Evolutionary conservation across 1,284 basidiomycete species (phyloP), one percentile per base, ranked within the genome.

Genomic region (Ustilago crameri): DNA sequence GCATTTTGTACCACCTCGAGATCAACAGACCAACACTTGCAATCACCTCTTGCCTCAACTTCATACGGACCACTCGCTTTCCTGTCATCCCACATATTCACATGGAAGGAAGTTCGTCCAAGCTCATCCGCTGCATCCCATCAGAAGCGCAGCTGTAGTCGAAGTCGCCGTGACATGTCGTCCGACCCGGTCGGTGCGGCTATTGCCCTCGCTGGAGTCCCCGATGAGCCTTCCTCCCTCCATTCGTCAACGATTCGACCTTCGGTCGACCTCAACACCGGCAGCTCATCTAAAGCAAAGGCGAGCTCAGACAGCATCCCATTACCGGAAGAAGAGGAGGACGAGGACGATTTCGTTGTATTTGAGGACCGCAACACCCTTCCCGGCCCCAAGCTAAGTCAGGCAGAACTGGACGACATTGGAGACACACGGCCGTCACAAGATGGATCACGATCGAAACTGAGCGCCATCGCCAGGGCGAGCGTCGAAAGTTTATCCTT

Each of bases 281-380:
- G 22, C 9, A 44, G 23, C 23, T 17, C 37, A 18, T 9, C 51
- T 30, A 44, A 49, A 18, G n/a, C 47, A 15, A 56, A 61, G 52
- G 49, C 52, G 26, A 70, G 60, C 53, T 61, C 53, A 26, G 60
- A 72, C 34, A 58, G 64, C 54, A 57, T 59, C 15, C 58, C 42
- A 9, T n/a, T 59, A 17, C 60, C 55, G 47, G 61, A 66, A 26
- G 73, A 73, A 14, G 54, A 69, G 35, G 62, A 74, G 24, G 74
- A 76, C 42, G 72, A 76, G 15, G 76, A 76, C 32, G 76, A 75
- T 18, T 74, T 75, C 42, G 74, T 78, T n/a, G 71, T 78, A 7
- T 78, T 73, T 20, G 58, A 73, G 32, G 59, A 67, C 34, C 23
- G 55, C 14, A 60, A 60, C 30, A 62, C 55, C 4, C 35, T 72